Base-by-base conservation (phyloP, 768 basidiomycete species). In the Leccinum subgranulosum region DNA sequence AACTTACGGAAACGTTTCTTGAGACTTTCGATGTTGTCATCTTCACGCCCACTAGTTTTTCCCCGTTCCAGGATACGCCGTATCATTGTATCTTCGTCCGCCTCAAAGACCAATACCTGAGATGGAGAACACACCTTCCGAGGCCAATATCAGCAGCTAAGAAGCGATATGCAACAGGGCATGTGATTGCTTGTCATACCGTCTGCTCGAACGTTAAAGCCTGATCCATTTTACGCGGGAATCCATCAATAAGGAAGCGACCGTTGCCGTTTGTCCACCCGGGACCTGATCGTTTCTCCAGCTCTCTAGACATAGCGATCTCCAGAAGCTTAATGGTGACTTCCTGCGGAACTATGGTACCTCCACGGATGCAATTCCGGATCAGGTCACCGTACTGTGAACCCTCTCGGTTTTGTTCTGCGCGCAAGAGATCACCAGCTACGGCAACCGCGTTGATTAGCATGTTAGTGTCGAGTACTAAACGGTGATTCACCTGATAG, bases 211-310 rank as follows among this genome's bases (percentile, higher is more conserved):
- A 99, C 70, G 86, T 86, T 66, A 87, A 59, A 0, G 95, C 96
- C 75, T 99, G 97, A 71, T 99, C 97, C 94, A 98, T 94, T 79
- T 98, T 94, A 59, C 96, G 84, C 54, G 96, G 97, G 75, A 98
- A 98, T 1, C 96, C 97, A 61, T 99, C 96, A 60, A 99, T 87
- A 65, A 98, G 80, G 79, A 98, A 99, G 48, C 93, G 85, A 33
- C 92, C 92, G 53, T 75, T 77, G 25, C 88, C 91, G 31, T 82
- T 75, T 9, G 71, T 72, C 93, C 92, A 94, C 21, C 83, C 85
- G 7, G 79, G 75, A 11, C 77, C 76, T 0, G 73, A 56, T 50
- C 69, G 72, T 19, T 65, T 65, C 66, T 81, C 74, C 31, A 94
- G 69, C 12, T 83, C 83, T 41, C 74, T 82, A 23, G 71, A 66